Base-by-base conservation (phyloP, 306 rosid genomes). In the Quercus glauca region DNA sequence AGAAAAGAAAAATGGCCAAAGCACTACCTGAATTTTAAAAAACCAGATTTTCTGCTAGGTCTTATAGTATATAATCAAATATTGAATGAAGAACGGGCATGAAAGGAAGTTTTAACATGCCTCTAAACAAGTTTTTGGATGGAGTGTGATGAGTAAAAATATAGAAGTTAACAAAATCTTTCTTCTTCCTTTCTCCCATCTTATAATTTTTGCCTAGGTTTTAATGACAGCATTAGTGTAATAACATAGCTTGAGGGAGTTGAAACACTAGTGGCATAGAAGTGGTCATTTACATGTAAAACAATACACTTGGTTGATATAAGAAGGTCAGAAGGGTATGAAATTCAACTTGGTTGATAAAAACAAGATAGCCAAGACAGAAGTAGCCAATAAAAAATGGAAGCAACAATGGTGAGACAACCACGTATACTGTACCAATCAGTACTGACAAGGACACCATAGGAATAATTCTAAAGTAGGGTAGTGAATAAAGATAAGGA, bases 331-430 rank as follows among this genome's bases (percentile, higher is more conserved):
- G 52, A 26, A 45, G 6, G 60, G 57, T 20, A 29, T 19, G 60
- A 78, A 67, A 3, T 58, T 17, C 37, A 59, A 83, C 89, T 89
- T 88, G 91, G 70, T 83, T 91, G 85, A 92, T 80, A 72, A 71
- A 90, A 49, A 95, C 93, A 78, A 88, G 86, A 79, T 92, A 95
- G 85, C 99, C 99, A 28, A 95, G 83, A 76, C 90, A 90, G 90
- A 95, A 95, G 94, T 92, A 91, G 55, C 93, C 90, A 25, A 92
- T 80, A 53, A 95, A 92, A 83, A 95, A 88, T 28, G 98, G 97
- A 41, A 90, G 98, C 87, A 95, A 73, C 77, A 92, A 71, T 0
- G 98, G 98, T 43, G 97, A 86, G 65, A 95, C 95, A 64, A 92
- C 91, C 43, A 96, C 92, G 61, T 95, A 95, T 73, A 95, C 98